These are phyloP conservation scores for Leishmania arabica DNA, from an alignment of 208 protist species.

Conservation along the genomic window DNA sequence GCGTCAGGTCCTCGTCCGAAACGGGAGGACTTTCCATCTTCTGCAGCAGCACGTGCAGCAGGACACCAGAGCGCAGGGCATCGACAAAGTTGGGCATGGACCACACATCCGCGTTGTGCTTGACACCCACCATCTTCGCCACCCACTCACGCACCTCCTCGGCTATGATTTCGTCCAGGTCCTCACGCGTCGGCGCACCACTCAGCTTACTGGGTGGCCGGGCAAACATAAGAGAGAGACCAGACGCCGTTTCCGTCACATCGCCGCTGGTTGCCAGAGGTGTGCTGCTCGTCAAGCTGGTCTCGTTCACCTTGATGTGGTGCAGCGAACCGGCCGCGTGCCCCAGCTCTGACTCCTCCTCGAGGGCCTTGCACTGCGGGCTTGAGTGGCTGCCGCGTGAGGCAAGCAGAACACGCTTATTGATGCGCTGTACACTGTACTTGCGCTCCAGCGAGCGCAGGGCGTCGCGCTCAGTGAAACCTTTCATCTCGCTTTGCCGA, in stretches of 20 bases:
- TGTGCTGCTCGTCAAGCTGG: neutral
- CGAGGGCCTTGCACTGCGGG: neutral
- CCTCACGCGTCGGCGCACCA: constrained; percentile 32
- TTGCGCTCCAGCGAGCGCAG: constrained; percentile 34
- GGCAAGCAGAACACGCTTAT: neutral
- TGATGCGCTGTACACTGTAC: constrained; percentile 12
- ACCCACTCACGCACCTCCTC: constrained; percentile 75
- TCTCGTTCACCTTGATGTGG: constrained; percentile 19
- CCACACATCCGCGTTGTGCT: constrained; percentile 43
- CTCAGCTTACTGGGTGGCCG: constrained; percentile 25
- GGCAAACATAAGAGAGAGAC: neutral
- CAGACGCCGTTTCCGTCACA: neutral
- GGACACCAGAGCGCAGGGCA: constrained; percentile 59
- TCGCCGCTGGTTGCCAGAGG: neutral
- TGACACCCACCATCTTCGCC: constrained; percentile 48
- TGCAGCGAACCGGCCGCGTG: constrained; percentile 11
- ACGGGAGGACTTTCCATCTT: constrained; percentile 65
- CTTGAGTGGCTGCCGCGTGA: constrained; percentile 1
- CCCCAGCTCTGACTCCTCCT: constrained; percentile 11
- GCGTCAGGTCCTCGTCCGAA: constrained; percentile 38
- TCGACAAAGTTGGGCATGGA: constrained; percentile 60
- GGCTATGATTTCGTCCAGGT: constrained; percentile 55
- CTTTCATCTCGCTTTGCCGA: constrained; percentile 47
- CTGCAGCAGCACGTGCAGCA: constrained; percentile 68
- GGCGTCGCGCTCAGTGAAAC: constrained; percentile 45